Percentiles rank a stretch among this genome's conserved stretches.
phyloP scores from a whole-genome alignment of 345 rosid genomes.

The Euphorbia tirucalli region DNA sequence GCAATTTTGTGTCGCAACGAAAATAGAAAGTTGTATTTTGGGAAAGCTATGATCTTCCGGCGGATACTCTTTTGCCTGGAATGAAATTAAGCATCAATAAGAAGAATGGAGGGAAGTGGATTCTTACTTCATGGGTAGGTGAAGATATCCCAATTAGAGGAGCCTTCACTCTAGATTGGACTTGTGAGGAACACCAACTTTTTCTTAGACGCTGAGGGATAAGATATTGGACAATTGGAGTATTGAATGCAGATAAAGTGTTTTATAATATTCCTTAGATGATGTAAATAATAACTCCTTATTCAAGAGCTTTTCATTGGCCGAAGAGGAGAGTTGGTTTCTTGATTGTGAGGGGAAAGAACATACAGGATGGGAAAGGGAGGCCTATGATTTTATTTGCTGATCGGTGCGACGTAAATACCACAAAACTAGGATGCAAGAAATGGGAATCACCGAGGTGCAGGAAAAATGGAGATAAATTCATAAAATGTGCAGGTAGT shows the following conservation, averaged over 20 bases:
- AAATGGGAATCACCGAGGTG: slow-evolving; percentile 7
- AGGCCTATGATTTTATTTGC: too few relatives aligned
- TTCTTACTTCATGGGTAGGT: not conserved
- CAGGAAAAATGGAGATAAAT: not conserved
- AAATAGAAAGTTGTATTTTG: not conserved
- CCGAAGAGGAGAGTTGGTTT: not conserved
- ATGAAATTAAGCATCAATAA: slow-evolving; percentile 17
- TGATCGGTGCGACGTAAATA: slow-evolving; percentile 6
- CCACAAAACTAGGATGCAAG: not conserved
- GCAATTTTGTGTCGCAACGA: slow-evolving; percentile 10
- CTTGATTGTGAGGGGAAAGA: not conserved
- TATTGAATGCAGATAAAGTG: not conserved
- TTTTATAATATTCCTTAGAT: not conserved
- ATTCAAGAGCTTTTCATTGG: too few relatives aligned
- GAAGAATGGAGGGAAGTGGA: not conserved
- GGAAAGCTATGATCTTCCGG: slow-evolving; percentile 19
- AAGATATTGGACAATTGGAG: slow-evolving; percentile 6
- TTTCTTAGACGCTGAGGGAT: not conserved
- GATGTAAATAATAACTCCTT: not conserved
- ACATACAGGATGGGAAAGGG: not conserved
- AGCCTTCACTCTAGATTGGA: slow-evolving; percentile 15
- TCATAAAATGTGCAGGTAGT: not conserved
- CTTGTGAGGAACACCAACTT: not conserved
- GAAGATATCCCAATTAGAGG: slow-evolving; percentile 1
- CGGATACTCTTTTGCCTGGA: slow-evolving; percentile 11